Percentiles rank a stretch among this genome's conserved stretches.
phyloP scores from a whole-genome alignment of 345 rosid species.

The Euphorbia peplus region DNA sequence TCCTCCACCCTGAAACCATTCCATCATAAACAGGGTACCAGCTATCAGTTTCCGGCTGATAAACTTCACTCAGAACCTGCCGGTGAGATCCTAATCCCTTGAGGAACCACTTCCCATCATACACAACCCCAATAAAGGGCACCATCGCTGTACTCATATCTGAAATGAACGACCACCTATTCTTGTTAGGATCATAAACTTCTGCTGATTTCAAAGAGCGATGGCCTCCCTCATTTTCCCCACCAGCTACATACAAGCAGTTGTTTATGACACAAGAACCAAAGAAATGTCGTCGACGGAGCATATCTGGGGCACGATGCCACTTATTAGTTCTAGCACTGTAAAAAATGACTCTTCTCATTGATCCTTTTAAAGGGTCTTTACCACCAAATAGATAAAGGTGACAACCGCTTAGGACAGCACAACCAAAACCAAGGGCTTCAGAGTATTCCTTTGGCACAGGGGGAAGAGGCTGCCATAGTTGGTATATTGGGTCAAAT shows the following conservation, averaged over 20 bases:
- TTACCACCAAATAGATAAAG: conserved; percentile 79
- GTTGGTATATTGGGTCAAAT: conserved; percentile 69
- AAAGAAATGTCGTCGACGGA: conserved; percentile 62
- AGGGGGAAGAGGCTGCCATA: conserved; percentile 76
- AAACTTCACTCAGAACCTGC: conserved; percentile 65
- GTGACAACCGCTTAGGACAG: conserved; percentile 74
- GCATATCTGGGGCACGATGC: conserved; percentile 85
- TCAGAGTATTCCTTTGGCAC: conserved; percentile 71
- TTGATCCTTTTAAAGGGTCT: conserved; percentile 66
- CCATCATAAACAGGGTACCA: conserved; percentile 68
- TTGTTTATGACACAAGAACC: conserved; percentile 82
- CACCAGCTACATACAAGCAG: conserved; percentile 73
- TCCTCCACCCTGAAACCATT: conserved; percentile 77
- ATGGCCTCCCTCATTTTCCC: conserved; percentile 68
- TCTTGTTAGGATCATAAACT: conserved; percentile 76
- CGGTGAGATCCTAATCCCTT: conserved; percentile 68
- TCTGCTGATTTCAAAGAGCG: conserved; percentile 67
- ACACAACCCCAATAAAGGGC: conserved; percentile 72
- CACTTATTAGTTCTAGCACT: conserved; percentile 74
- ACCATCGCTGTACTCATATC: conserved; percentile 79
- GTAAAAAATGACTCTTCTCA: conserved; percentile 69
- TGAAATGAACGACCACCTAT: conserved; percentile 66
- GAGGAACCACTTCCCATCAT: conserved; percentile 63
- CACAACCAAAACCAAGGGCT: conserved; percentile 75
- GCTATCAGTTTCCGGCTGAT: conserved; percentile 50